A percentile compares a stretch with the other conserved stretches of the same genome.
Evolutionary conservation across 306 rosid genomes (phyloP).

Genomic region (Pterocarpus santalinus): DNA sequence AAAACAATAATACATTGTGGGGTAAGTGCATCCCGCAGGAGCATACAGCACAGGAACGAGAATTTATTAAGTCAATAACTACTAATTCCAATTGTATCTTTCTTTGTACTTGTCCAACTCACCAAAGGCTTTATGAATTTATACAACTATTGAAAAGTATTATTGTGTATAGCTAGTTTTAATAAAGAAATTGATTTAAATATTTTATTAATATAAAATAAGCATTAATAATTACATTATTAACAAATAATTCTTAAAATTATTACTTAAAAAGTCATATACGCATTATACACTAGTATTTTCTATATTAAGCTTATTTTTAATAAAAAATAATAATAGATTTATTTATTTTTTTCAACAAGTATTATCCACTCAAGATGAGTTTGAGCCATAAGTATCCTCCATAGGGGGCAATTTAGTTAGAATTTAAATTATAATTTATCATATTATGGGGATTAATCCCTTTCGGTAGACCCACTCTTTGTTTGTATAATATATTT

Average conservation of each 20-base stretch:
- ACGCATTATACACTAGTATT: no score
- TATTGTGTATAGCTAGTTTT: background rate
- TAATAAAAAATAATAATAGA: background rate
- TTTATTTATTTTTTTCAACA: no score
- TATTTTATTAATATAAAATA: no score
- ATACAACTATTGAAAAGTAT: background rate
- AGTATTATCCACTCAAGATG: no score
- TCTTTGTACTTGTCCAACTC: background rate
- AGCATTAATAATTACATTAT: no score
- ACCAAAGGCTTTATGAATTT: background rate
- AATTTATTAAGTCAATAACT: constrained; percentile 33
- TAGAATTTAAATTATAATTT: no score
- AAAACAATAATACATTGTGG: constrained; percentile 37
- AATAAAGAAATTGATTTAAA: no score
- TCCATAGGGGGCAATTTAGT: no score
- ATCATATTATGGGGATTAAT: no score
- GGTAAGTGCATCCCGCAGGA: constrained; percentile 29
- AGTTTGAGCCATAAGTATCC: no score
- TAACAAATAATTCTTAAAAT: background rate
- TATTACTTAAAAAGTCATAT: no score
- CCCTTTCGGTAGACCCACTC: no score
- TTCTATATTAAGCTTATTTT: background rate
- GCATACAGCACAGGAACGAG: constrained; percentile 1
- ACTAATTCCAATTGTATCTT: constrained; percentile 3
- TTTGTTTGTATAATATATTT: background rate